These are phyloP conservation scores for Hylodesmum podocarpum DNA, from an alignment of 306 rosid species.

Conservation along the genomic window DNA sequence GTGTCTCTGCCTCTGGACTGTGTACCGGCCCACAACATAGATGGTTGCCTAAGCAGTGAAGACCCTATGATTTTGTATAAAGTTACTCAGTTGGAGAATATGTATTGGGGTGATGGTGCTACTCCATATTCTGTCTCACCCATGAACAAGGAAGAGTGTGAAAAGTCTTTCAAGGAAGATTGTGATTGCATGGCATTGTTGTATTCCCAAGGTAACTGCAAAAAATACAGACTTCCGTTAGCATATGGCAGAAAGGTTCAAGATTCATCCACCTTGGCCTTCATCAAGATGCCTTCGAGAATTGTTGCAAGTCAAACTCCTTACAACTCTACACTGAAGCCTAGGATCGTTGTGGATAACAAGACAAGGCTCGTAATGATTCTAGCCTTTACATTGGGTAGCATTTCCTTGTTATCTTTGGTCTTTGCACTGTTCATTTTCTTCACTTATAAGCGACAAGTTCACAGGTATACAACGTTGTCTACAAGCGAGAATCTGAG, in stretches of 20 bases:
- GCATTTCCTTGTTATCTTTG: conserved; percentile 4
- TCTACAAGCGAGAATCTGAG: conserved; percentile 17
- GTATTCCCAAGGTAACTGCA: neutral
- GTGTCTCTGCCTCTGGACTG: conserved; percentile 27
- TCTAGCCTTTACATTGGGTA: conserved; percentile 27
- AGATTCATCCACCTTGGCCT: neutral
- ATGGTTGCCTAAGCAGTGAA: conserved; percentile 15
- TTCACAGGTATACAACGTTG: conserved; percentile 3
- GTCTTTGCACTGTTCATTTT: neutral
- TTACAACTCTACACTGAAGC: neutral
- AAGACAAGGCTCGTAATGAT: conserved; percentile 12
- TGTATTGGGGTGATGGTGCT: neutral
- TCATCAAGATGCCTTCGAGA: conserved; percentile 24
- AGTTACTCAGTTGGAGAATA: neutral
- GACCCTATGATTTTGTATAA: conserved; percentile 14
- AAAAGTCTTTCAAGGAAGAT: conserved; percentile 22
- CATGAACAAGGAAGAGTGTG: conserved; percentile 22
- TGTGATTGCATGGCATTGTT: conserved; percentile 38
- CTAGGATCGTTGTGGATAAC: conserved; percentile 9
- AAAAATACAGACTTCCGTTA: conserved; percentile 31
- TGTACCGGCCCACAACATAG: neutral
- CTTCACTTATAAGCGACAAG: conserved; percentile 23
- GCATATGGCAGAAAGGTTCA: neutral
- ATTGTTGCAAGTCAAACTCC: neutral
- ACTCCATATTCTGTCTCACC: neutral